Percentiles rank a stretch among this genome's conserved stretches.
These are phyloP conservation scores for Citrus cavaleriei DNA, from an alignment of 345 rosid genomes.

Conservation along the genomic window DNA sequence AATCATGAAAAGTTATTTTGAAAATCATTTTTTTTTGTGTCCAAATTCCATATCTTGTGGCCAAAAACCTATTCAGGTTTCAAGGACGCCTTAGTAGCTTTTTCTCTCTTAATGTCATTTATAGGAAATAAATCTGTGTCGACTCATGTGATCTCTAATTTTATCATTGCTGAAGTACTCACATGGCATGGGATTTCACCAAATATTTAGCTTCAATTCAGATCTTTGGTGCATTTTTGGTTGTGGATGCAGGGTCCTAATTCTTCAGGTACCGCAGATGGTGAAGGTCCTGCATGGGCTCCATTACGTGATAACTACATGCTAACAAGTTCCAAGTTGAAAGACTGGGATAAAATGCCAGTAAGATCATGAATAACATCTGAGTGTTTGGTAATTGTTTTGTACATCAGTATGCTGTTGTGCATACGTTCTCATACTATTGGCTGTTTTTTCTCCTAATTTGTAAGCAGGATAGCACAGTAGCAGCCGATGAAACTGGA, in stretches of 20 bases:
- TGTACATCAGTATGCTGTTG: neutral
- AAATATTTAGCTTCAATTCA: neutral
- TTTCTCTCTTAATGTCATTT: neutral
- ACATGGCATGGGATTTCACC: neutral
- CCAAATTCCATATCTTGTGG: neutral
- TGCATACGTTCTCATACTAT: neutral
- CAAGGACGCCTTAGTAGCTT: neutral
- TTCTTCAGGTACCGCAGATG: slow-evolving; percentile 25
- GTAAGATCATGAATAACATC: slow-evolving; percentile 28
- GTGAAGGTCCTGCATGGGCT: slow-evolving; percentile 88
- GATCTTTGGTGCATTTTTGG: neutral
- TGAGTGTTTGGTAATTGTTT: neutral
- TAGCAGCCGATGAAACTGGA: slow-evolving; percentile 38
- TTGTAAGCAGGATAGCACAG: slow-evolving; percentile 43
- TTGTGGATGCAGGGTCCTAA: slow-evolving; percentile 32
- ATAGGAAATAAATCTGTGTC: neutral
- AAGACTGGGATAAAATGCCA: slow-evolving; percentile 86
- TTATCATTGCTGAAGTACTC: neutral
- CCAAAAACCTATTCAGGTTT: neutral
- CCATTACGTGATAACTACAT: slow-evolving; percentile 89
- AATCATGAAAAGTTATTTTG: neutral
- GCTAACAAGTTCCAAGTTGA: slow-evolving; percentile 79
- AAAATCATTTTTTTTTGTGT: neutral
- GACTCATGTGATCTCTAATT: neutral
- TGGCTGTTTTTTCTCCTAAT: neutral